Conservation (phyloP, 148 eudicot genomes). For the Rhododendron ovatum region DNA sequence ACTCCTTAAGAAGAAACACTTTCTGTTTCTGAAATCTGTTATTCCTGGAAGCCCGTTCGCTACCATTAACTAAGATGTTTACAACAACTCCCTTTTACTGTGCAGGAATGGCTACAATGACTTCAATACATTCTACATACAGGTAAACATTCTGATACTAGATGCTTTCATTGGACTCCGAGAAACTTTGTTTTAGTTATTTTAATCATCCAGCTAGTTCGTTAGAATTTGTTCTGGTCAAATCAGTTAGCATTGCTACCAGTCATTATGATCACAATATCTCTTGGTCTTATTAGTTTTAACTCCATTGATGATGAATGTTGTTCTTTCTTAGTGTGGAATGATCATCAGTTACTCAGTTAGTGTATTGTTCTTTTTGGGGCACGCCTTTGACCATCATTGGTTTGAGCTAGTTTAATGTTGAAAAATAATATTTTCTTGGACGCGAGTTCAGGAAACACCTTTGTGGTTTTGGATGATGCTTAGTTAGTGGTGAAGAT, state of each 20-base stretch:
- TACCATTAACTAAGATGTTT: not conserved
- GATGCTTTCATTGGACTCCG: not conserved
- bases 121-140: conserved; percentile 98
- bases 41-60: not conserved
- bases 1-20: not conserved
- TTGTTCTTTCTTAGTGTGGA: not conserved
- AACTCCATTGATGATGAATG: not conserved
- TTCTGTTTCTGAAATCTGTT: not conserved
- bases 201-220: not conserved
- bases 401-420: not conserved
- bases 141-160: conserved; percentile 52
- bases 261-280: not conserved
- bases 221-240: not conserved
- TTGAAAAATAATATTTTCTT: not conserved
- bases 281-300: not conserved
- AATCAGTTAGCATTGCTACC: not conserved
- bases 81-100: conserved; percentile 14
- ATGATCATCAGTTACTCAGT: not conserved
- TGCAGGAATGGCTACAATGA: conserved; percentile 99
- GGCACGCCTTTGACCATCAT: not conserved
- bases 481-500: not conserved
- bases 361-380: not conserved
- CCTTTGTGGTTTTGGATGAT: not conserved
- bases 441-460: not conserved
- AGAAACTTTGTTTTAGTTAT: not conserved